Percentiles rank a stretch among this genome's conserved stretches.
Conservation (phyloP, 257 asterid genomes). For the Oldenlandia corymbosa region DNA sequence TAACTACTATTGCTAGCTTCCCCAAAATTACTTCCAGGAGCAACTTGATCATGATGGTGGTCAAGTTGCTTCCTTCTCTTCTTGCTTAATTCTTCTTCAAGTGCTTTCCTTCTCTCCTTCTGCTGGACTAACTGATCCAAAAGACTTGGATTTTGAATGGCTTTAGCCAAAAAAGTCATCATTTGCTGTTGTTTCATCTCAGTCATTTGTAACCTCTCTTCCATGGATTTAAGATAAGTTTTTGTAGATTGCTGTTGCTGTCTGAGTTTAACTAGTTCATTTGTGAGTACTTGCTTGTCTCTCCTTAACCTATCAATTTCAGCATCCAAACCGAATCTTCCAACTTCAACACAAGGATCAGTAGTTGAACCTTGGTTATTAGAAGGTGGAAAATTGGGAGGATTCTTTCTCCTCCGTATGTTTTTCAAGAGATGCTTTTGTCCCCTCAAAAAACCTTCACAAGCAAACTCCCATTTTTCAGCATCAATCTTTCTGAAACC, state of each 20-base stretch:
- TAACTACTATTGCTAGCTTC: background rate
- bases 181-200: constrained; percentile 40
- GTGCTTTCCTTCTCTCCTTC: constrained; percentile 32
- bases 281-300: constrained; percentile 31
- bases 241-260: constrained; percentile 37
- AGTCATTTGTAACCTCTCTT: constrained; percentile 28
- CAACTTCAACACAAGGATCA: constrained; percentile 37
- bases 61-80: constrained; percentile 32
- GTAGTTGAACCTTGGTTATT: constrained; percentile 18
- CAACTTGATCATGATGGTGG: background rate
- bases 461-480: constrained; percentile 51
- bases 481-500: constrained; percentile 48
- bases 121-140: constrained; percentile 26
- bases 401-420: constrained; percentile 36
- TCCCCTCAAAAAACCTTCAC: constrained; percentile 45
- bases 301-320: constrained; percentile 34
- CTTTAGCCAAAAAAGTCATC: constrained; percentile 38
- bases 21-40: constrained; percentile 1
- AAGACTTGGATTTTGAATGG: constrained; percentile 28
- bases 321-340: constrained; percentile 26
- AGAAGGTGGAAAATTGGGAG: constrained; percentile 15
- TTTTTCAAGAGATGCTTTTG: constrained; percentile 34
- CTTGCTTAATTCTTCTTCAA: constrained; percentile 29
- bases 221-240: constrained; percentile 27
- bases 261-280: constrained; percentile 36